Evolutionary conservation across 1,139 yeast species (phyloP).

Genomic region (Pneumocystis murina): DNA sequence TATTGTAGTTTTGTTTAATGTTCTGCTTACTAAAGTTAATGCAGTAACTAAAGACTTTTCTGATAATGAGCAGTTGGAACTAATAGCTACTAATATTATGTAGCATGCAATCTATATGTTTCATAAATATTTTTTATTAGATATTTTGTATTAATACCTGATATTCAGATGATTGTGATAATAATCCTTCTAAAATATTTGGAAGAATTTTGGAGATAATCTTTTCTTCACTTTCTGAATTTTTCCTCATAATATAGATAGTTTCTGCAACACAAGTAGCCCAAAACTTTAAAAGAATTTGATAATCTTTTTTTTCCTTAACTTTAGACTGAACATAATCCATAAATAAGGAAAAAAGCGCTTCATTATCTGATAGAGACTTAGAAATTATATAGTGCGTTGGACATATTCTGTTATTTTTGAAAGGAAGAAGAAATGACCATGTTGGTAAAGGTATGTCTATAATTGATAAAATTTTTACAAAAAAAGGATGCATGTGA

Average conservation of each 20-base stretch:
- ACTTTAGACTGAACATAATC: constrained; percentile 43
- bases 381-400: constrained; percentile 56
- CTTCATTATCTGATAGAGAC: constrained; percentile 46
- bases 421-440: constrained; percentile 53
- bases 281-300: constrained; percentile 63
- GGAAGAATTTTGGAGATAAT: constrained; percentile 36
- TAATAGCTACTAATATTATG: constrained; percentile 62
- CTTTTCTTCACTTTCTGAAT: constrained; percentile 20
- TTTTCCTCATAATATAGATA: constrained; percentile 35
- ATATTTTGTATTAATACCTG: constrained; percentile 24
- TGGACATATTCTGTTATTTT: constrained; percentile 49
- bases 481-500: constrained; percentile 56
- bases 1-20: constrained; percentile 26
- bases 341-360: constrained; percentile 51
- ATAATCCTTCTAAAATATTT: constrained; percentile 23
- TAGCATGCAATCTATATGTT: constrained; percentile 46
- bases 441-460: constrained; percentile 56
- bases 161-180: constrained; percentile 35
- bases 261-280: constrained; percentile 60
- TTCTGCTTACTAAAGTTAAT: constrained; percentile 46
- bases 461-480: constrained; percentile 56
- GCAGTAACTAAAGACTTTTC: constrained; percentile 52
- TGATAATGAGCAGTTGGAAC: constrained; percentile 56
- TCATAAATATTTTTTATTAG: neutral
- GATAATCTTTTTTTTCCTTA: constrained; percentile 31